These are phyloP conservation scores for Mycena leptocephala DNA, from an alignment of 768 basidiomycete species.

Conservation along the genomic window DNA sequence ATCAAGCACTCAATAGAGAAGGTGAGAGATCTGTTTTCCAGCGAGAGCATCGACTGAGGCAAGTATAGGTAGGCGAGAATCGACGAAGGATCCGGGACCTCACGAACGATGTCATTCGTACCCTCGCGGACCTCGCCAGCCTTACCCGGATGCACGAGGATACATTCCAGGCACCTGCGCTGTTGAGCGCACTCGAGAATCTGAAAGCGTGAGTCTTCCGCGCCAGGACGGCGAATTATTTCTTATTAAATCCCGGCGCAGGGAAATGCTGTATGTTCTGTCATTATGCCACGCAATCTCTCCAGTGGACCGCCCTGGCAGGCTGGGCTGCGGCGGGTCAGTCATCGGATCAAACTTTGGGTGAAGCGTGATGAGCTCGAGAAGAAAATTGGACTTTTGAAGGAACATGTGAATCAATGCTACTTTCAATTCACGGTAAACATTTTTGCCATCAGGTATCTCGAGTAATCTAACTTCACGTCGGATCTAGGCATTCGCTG, in stretches of 20 bases:
- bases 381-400: not conserved
- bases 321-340: not conserved
- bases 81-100: not conserved
- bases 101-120: not conserved
- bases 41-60: too few relatives aligned
- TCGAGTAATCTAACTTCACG: not conserved
- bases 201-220: constrained; percentile 20
- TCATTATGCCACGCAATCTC: too few relatives aligned
- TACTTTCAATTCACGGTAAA: constrained; percentile 14
- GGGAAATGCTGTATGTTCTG: too few relatives aligned
- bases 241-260: too few relatives aligned
- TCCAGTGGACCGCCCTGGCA: not conserved
- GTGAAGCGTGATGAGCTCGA: constrained; percentile 24
- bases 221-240: too few relatives aligned
- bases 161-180: not conserved
- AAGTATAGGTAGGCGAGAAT: not conserved
- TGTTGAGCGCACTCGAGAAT: not conserved
- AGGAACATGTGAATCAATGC: constrained; percentile 21
- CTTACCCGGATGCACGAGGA: not conserved
- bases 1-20: too few relatives aligned
- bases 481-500: too few relatives aligned
- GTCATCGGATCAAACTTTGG: not conserved
- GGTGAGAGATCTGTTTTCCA: too few relatives aligned
- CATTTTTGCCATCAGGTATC: constrained; percentile 12
- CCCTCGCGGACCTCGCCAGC: not conserved